Evolutionary conservation across 352 stramenopile genomes (phyloP).

Genomic region (Peronospora farinosa): DNA sequence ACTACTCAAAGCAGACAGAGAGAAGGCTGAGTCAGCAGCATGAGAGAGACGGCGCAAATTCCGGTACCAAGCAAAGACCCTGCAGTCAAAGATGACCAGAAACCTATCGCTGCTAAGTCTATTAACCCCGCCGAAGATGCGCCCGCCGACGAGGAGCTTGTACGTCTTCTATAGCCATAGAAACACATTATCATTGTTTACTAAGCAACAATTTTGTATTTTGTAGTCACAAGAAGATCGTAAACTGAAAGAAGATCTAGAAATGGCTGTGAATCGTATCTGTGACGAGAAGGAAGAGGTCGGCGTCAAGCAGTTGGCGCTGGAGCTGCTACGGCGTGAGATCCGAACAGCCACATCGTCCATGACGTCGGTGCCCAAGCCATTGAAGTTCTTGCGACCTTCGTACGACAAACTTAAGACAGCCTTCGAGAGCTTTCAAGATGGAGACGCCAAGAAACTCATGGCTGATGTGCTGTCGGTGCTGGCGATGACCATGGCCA

Average conservation of each 20-base stretch:
- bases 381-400: conserved; percentile 97
- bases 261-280: conserved; percentile 78
- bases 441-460: conserved; percentile 65
- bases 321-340: conserved; percentile 96
- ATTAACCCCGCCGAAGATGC: conserved; percentile 27
- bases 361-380: conserved; percentile 99
- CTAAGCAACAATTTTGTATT: background rate
- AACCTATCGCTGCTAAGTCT: conserved; percentile 22
- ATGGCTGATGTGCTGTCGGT: conserved; percentile 88
- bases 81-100: conserved; percentile 37
- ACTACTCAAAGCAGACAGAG: background rate
- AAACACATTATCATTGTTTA: background rate
- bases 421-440: conserved; percentile 44
- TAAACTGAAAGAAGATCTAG: conserved; percentile 90
- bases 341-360: conserved; percentile 95
- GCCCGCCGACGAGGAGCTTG: conserved; percentile 54
- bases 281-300: conserved; percentile 55
- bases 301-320: conserved; percentile 79
- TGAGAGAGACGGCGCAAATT: conserved; percentile 69
- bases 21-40: conserved; percentile 23
- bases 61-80: conserved; percentile 56
- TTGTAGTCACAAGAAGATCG: conserved; percentile 86
- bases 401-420: conserved; percentile 93
- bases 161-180: conserved; percentile 24
- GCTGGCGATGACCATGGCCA: conserved; percentile 98